Conservation (phyloP, 2,329 filamentous ascomycete species). For the Cladophialophora exuberans region DNA sequence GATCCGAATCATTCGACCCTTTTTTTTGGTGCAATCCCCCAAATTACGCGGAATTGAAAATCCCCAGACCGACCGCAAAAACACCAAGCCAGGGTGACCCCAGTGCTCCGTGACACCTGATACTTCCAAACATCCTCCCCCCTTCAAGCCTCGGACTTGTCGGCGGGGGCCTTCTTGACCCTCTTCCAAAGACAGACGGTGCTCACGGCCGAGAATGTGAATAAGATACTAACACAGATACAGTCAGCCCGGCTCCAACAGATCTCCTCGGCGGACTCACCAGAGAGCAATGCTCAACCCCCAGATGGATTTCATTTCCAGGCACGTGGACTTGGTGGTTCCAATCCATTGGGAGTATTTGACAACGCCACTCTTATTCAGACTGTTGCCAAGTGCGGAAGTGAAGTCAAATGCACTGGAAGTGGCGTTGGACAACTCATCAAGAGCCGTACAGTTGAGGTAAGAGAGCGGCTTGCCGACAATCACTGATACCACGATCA, state of each 20-base stretch:
- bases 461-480: constrained; percentile 80
- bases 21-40: background rate
- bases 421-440: constrained; percentile 48
- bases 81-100: background rate
- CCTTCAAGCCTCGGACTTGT: constrained; percentile 55
- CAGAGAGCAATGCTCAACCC: constrained; percentile 79
- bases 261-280: constrained; percentile 45
- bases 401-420: constrained; percentile 59
- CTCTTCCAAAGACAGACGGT: constrained; percentile 66
- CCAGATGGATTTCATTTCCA: constrained; percentile 86
- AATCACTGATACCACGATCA: constrained; percentile 75
- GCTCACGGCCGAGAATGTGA: constrained; percentile 64
- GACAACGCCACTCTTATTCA: constrained; percentile 55
- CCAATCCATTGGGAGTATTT: constrained; percentile 60
- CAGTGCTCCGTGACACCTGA: too few species aligned
- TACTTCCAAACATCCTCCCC: background rate
- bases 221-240: constrained; percentile 58
- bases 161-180: constrained; percentile 51
- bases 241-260: background rate
- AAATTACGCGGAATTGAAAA: background rate
- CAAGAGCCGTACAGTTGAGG: constrained; percentile 68
- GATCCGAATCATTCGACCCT: background rate
- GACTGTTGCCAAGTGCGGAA: constrained; percentile 55
- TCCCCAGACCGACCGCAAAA: background rate
- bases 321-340: constrained; percentile 69